Conservation (phyloP, 2,329 filamentous ascomycete species). For the Ceratocystis albifundus region DNA sequence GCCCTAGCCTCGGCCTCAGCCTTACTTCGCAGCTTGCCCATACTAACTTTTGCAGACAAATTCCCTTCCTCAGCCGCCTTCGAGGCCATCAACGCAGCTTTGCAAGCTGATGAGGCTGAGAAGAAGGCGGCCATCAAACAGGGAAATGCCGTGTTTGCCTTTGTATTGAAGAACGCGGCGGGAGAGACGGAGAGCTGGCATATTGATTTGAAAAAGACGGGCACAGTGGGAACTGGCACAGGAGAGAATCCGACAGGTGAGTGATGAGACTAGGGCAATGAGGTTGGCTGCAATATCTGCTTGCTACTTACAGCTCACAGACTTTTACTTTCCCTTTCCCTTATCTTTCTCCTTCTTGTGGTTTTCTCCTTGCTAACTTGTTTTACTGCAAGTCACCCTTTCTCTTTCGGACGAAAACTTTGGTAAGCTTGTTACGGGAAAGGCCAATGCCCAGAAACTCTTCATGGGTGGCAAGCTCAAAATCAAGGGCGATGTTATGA, state of each 20-base stretch:
- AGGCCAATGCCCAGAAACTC: slow-evolving; percentile 85
- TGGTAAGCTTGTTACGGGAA: slow-evolving; percentile 65
- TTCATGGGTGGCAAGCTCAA: slow-evolving; percentile 99
- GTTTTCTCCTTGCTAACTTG: slow-evolving; percentile 13
- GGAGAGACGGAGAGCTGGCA: slow-evolving; percentile 81
- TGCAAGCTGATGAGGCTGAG: slow-evolving; percentile 57
- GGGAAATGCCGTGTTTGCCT: slow-evolving; percentile 76
- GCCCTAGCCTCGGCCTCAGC: neutral
- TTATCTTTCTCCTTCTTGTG: neutral
- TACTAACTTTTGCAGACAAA: slow-evolving; percentile 42
- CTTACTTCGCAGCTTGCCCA: neutral
- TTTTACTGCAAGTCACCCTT: slow-evolving; percentile 58
- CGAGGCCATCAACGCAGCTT: slow-evolving; percentile 67
- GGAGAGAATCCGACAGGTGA: slow-evolving; percentile 74
- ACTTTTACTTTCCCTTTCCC: neutral
- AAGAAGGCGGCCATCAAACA: slow-evolving; percentile 83
- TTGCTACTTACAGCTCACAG: neutral
- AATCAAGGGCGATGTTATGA: slow-evolving; percentile 97
- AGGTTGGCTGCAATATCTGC: too few species aligned
- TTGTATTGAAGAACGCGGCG: slow-evolving; percentile 77
- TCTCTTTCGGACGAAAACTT: slow-evolving; percentile 79
- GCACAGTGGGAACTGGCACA: slow-evolving; percentile 65
- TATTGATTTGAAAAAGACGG: slow-evolving; percentile 87
- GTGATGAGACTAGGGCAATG: slow-evolving; percentile 27
- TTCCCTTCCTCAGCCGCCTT: slow-evolving; percentile 89